Evolutionary conservation across 768 basidiomycete species (phyloP).

Genomic region (Psilocybe azurescens): DNA sequence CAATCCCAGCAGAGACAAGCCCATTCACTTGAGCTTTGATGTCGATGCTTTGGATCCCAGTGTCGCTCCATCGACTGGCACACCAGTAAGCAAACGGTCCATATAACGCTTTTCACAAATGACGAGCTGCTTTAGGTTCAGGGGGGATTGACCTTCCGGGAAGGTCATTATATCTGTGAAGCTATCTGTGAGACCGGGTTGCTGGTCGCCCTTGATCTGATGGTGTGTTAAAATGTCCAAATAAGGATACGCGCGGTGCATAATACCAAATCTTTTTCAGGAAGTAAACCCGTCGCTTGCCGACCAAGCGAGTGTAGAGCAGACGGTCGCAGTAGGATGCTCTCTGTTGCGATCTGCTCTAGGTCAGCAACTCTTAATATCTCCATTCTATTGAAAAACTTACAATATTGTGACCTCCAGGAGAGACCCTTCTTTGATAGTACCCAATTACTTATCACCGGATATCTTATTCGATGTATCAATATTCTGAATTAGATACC

Average conservation of each 20-base stretch:
- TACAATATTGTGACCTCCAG: slow-evolving; percentile 27
- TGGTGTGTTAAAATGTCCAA: slow-evolving; percentile 60
- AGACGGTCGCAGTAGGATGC: slow-evolving; percentile 92
- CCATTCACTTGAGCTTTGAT: slow-evolving; percentile 96
- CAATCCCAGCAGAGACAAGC: slow-evolving; percentile 80
- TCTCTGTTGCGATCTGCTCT: slow-evolving; percentile 84
- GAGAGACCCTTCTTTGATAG: slow-evolving; percentile 47
- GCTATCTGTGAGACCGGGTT: slow-evolving; percentile 91
- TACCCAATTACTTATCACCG: neutral
- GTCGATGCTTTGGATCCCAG: slow-evolving; percentile 94
- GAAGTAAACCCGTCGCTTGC: slow-evolving; percentile 96
- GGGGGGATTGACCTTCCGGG: slow-evolving; percentile 94
- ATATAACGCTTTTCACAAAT: neutral
- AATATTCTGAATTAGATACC: no score
- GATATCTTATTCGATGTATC: no score
- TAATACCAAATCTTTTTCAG: slow-evolving; percentile 39
- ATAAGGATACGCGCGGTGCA: slow-evolving; percentile 4
- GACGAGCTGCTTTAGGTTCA: slow-evolving; percentile 60
- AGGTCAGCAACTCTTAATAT: slow-evolving; percentile 51
- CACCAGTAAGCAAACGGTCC: slow-evolving; percentile 62
- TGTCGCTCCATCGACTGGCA: slow-evolving; percentile 96
- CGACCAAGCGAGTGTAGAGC: slow-evolving; percentile 73
- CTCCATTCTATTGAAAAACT: slow-evolving; percentile 3
- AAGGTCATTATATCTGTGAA: slow-evolving; percentile 98
- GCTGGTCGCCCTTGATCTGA: slow-evolving; percentile 90